A percentile compares a stretch with the other conserved stretches of the same genome.
These are phyloP conservation scores for Daldinia caldariorum DNA, from an alignment of 495 filamentous ascomycete species.

Conservation along the genomic window DNA sequence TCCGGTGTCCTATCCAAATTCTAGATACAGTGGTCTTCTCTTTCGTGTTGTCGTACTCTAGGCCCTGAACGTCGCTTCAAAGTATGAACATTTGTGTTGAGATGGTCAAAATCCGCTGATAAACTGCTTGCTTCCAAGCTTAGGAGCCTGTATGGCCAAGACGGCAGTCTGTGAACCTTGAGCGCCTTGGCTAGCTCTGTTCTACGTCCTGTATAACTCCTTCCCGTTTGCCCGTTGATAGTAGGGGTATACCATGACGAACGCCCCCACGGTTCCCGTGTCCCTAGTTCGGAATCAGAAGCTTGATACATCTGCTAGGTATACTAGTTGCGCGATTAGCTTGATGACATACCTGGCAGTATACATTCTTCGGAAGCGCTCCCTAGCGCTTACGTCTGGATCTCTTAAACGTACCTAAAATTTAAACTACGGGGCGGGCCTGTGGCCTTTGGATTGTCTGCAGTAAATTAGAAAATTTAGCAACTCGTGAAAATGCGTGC, in stretches of 20 bases:
- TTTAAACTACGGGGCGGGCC: neutral
- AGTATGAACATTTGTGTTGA: neutral
- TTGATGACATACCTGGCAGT: neutral
- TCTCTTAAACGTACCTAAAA: neutral
- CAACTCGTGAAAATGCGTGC: no score
- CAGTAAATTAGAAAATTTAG: neutral
- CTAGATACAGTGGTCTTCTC: neutral
- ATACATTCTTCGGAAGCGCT: neutral
- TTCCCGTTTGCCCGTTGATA: neutral
- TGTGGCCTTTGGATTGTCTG: neutral
- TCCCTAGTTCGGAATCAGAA: neutral
- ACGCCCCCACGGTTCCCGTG: neutral
- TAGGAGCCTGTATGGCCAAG: neutral
- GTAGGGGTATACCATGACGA: neutral
- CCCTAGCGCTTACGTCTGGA: neutral
- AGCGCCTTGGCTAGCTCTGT: neutral
- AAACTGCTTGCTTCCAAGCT: neutral
- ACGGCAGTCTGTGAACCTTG: neutral
- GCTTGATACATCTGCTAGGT: neutral
- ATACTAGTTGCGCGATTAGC: neutral
- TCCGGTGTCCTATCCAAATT: neutral
- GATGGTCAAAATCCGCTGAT: neutral
- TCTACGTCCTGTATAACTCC: neutral
- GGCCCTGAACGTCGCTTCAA: no score
- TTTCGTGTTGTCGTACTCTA: no score